These are phyloP conservation scores for Quercus engelmannii DNA, from an alignment of 306 rosid genomes.

Conservation along the genomic window DNA sequence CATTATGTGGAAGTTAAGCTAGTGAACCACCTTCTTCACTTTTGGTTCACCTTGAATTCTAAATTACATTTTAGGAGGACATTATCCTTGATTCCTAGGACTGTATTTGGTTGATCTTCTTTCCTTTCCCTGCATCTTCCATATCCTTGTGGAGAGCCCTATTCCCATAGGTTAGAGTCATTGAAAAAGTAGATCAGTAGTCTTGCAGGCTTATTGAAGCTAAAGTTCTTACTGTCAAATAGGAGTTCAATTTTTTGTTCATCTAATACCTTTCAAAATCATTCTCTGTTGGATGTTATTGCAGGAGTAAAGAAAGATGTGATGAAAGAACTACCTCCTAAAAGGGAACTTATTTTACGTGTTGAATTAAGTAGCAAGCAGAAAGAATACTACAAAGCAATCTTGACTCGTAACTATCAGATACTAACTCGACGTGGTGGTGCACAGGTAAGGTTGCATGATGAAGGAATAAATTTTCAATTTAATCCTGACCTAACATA, in stretches of 20 bases:
- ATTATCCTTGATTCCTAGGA: not conserved
- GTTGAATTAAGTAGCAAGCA: conserved; percentile 91
- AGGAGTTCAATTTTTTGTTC: conserved; percentile 3
- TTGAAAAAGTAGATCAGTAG: conserved; percentile 4
- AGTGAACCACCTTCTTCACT: no score
- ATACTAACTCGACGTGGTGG: conserved; percentile 96
- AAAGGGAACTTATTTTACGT: conserved; percentile 93
- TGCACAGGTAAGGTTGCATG: conserved; percentile 64
- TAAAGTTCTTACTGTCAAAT: conserved; percentile 3
- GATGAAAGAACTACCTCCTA: conserved; percentile 98
- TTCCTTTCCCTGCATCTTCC: not conserved
- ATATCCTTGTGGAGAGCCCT: not conserved
- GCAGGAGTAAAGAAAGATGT: conserved; percentile 99
- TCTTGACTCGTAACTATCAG: conserved; percentile 96
- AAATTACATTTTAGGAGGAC: not conserved
- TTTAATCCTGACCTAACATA: not conserved
- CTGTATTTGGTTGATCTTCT: not conserved
- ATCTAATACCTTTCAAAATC: not conserved
- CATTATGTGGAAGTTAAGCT: no score
- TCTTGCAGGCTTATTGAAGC: conserved; percentile 7
- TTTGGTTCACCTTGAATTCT: not conserved
- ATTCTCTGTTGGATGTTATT: conserved; percentile 22
- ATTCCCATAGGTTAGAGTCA: not conserved
- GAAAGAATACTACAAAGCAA: conserved; percentile 96
- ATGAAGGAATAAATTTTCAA: conserved; percentile 11